phyloP scores from a whole-genome alignment of 202 grass and related monocot species.

The Carex arenaria region DNA sequence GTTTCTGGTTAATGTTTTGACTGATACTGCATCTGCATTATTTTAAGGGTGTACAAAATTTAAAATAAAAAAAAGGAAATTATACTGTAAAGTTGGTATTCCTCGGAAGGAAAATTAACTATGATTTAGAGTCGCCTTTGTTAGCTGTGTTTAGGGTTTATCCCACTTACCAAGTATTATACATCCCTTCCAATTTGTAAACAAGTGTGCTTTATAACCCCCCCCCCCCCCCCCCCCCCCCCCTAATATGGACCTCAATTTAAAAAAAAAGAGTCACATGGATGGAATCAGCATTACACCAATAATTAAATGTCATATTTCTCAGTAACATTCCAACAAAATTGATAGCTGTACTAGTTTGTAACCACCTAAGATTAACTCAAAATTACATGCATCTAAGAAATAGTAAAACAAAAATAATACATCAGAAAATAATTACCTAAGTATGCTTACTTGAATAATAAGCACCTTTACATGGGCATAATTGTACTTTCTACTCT shows the following conservation, averaged over 20 bases:
- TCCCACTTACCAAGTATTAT: too few relatives aligned
- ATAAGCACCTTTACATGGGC: not conserved
- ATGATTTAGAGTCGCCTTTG: not conserved
- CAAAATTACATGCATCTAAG: conserved; percentile 6
- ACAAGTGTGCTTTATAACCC: not conserved
- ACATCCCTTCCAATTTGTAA: not conserved
- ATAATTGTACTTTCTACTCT: not conserved
- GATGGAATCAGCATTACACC: not conserved
- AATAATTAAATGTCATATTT: not conserved
- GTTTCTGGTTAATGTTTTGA: not conserved
- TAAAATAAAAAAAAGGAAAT: not conserved
- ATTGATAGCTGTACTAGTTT: conserved; percentile 1
- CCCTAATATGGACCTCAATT: not conserved
- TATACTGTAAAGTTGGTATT: not conserved
- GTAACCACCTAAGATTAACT: not conserved
- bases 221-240: not conserved
- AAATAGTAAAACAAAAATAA: not conserved
- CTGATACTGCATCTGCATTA: not conserved
- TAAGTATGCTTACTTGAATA: not conserved
- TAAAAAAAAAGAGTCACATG: not conserved
- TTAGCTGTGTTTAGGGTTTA: not conserved
- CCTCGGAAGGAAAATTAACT: not conserved
- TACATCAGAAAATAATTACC: not conserved
- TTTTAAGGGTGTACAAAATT: not conserved
- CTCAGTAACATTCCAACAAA: conserved; percentile 1